These are phyloP conservation scores for Mycena albidolilacea DNA, from an alignment of 768 basidiomycete genomes.

Conservation along the genomic window DNA sequence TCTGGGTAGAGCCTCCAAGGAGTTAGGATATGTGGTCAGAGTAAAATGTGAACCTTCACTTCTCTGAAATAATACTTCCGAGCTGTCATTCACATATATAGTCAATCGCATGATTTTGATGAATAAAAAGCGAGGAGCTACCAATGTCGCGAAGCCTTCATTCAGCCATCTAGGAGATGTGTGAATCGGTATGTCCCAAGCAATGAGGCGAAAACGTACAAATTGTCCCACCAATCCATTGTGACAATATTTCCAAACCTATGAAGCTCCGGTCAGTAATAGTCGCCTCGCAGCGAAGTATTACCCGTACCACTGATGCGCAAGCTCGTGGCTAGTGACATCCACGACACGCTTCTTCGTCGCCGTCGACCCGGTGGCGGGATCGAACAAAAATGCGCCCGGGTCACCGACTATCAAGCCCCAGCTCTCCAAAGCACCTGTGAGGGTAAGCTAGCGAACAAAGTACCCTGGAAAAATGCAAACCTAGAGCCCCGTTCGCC, in stretches of 20 bases:
- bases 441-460: conserved; percentile 43
- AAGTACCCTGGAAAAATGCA: neutral
- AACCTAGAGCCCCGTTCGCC: neutral
- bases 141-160: conserved; percentile 29
- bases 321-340: conserved; percentile 73
- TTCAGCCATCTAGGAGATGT: conserved; percentile 21
- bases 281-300: neutral
- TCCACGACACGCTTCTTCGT: conserved; percentile 71
- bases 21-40: neutral
- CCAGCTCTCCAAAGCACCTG: conserved; percentile 81
- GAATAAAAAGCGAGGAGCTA: neutral
- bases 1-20: conserved; percentile 54
- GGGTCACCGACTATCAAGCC: conserved; percentile 81
- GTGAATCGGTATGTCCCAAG: neutral
- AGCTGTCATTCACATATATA: neutral
- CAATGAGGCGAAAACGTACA: conserved; percentile 49
- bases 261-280: neutral
- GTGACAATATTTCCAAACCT: conserved; percentile 79
- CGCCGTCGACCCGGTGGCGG: conserved; percentile 63
- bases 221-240: conserved; percentile 76
- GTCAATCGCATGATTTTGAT: no score
- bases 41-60: neutral
- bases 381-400: conserved; percentile 70
- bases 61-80: conserved; percentile 17
- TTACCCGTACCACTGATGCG: conserved; percentile 57